phyloP scores from a whole-genome alignment of 352 stramenopile species.

The Halophytophthora batemanensis region DNA sequence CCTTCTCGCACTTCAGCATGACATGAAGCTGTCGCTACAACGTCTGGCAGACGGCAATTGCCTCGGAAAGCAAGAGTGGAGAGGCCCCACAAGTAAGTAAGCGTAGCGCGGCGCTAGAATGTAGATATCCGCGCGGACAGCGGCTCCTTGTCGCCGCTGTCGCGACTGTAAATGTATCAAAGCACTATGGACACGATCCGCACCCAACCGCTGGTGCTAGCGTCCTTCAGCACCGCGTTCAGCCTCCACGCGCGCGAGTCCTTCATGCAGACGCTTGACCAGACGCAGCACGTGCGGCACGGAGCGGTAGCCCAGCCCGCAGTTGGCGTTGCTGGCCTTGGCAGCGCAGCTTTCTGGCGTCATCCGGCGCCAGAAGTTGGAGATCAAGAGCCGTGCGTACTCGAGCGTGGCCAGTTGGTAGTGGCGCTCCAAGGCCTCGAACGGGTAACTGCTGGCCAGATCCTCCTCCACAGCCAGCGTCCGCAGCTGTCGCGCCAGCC shows the following conservation, averaged over 20 bases:
- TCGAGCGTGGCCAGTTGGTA: constrained; percentile 60
- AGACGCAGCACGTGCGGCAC: constrained; percentile 60
- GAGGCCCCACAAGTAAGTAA: too few species aligned
- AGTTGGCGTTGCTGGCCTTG: constrained; percentile 54
- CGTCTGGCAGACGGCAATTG: too few species aligned
- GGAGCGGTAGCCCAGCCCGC: constrained; percentile 66
- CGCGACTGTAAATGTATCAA: too few species aligned
- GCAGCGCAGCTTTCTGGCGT: constrained; percentile 40
- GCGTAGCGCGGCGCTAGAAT: too few species aligned
- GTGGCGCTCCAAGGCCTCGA: constrained; percentile 51
- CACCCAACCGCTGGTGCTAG: background rate
- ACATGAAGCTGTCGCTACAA: constrained; percentile 26
- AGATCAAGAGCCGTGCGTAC: constrained; percentile 60
- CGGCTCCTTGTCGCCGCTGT: too few species aligned
- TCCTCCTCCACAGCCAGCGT: constrained; percentile 1
- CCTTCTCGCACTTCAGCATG: constrained; percentile 58
- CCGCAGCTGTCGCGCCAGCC: constrained; percentile 23
- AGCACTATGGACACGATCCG: background rate
- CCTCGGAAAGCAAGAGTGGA: background rate
- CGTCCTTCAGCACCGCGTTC: constrained; percentile 23
- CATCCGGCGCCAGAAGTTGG: constrained; percentile 57
- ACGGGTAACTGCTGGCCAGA: constrained; percentile 32
- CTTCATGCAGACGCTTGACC: constrained; percentile 42
- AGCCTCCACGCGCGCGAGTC: constrained; percentile 27
- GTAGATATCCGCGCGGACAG: too few species aligned